phyloP scores from a whole-genome alignment of 345 rosid species.

The Mangifera indica region DNA sequence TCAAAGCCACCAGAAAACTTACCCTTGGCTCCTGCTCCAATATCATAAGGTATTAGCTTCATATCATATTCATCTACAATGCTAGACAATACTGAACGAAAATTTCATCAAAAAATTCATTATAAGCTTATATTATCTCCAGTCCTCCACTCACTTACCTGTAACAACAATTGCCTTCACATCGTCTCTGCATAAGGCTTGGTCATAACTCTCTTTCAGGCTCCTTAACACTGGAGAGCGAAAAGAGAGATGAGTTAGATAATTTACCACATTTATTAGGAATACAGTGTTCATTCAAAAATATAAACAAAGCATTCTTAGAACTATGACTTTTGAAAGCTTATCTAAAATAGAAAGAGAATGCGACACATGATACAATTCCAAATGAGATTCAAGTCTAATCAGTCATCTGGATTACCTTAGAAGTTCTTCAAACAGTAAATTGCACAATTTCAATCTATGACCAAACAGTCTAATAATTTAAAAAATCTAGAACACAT shows the following conservation, averaged over 20 bases:
- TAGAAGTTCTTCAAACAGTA: neutral
- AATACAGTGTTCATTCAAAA: neutral
- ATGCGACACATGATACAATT: neutral
- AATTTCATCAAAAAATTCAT: neutral
- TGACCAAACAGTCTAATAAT: neutral
- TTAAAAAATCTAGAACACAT: too few relatives aligned
- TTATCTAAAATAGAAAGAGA: neutral
- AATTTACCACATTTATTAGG: neutral
- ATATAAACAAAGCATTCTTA: neutral
- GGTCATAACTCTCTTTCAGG: constrained; percentile 71
- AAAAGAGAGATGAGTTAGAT: constrained; percentile 1
- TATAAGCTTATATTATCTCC: constrained; percentile 3
- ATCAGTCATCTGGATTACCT: neutral
- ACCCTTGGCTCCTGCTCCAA: constrained; percentile 71
- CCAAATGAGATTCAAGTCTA: neutral
- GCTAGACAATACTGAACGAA: neutral
- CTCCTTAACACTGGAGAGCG: constrained; percentile 58
- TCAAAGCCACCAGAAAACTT: constrained; percentile 98
- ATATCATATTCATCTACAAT: neutral
- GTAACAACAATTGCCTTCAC: constrained; percentile 94
- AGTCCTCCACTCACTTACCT: constrained; percentile 38
- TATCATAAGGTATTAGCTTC: constrained; percentile 14
- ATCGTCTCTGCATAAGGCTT: constrained; percentile 79
- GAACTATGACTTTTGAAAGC: neutral
- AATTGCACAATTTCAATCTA: neutral